These are phyloP conservation scores for Pleurotus ostreatus DNA, from an alignment of 768 basidiomycete species.

Conservation along the genomic window DNA sequence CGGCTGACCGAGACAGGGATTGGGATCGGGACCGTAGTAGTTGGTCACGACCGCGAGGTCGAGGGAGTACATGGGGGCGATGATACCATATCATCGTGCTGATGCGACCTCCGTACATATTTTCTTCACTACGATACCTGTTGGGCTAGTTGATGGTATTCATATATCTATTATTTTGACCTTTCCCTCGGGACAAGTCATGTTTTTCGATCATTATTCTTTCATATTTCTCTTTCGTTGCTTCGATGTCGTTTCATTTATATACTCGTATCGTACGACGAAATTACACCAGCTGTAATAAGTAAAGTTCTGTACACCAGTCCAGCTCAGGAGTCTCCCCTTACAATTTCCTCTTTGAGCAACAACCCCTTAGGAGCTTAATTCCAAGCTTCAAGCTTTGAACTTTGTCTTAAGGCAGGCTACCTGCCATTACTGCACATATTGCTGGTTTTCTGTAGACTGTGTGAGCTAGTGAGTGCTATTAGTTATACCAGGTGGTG, in stretches of 20 bases:
- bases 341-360: too few species aligned
- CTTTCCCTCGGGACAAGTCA: not conserved
- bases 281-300: not conserved
- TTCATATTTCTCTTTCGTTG: not conserved
- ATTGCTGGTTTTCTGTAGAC: too few species aligned
- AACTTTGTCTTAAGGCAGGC: too few species aligned
- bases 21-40: slow-evolving; percentile 32
- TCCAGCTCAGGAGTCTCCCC: too few species aligned
- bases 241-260: not conserved
- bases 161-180: not conserved
- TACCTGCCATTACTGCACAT: too few species aligned
- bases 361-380: too few species aligned
- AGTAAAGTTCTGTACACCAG: not conserved
- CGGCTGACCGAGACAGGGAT: slow-evolving; percentile 49
- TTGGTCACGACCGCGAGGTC: not conserved
- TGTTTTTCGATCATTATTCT: not conserved
- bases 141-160: not conserved
- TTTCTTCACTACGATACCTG: not conserved
- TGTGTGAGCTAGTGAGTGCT: too few species aligned
- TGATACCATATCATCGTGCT: not conserved
- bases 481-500: too few species aligned
- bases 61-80: not conserved
- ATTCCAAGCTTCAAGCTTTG: too few species aligned
- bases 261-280: not conserved
- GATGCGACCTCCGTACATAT: not conserved